A percentile compares a stretch with the other conserved stretches of the same genome.
These are phyloP conservation scores for Aciculosporium take DNA, from an alignment of 2,329 filamentous ascomycete species.

Conservation along the genomic window DNA sequence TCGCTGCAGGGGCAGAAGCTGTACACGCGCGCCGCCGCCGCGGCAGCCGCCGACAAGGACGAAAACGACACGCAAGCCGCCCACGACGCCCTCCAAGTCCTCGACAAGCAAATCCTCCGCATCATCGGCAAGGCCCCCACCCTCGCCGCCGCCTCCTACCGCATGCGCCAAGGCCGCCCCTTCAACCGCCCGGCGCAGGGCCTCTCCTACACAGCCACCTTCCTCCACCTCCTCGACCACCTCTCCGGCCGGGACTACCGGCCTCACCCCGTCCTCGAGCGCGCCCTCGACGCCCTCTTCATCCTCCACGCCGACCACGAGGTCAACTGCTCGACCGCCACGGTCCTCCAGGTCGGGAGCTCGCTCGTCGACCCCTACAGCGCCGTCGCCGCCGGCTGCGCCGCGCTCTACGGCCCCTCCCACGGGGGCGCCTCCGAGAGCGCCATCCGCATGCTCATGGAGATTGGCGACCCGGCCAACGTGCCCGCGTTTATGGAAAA, in stretches of 20 bases:
- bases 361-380: conserved; percentile 42
- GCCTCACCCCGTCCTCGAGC: conserved; percentile 35
- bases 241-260: conserved; percentile 31
- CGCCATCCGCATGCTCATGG: conserved; percentile 38
- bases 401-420: conserved; percentile 40
- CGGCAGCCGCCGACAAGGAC: conserved; percentile 27
- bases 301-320: conserved; percentile 45
- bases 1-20: conserved; percentile 35
- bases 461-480: conserved; percentile 35
- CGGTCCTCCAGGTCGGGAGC: conserved; percentile 40
- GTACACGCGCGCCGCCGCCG: conserved; percentile 33
- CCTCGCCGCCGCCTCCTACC: conserved; percentile 35
- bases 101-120: conserved; percentile 38
- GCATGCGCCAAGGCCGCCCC: conserved; percentile 35
- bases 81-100: conserved; percentile 25
- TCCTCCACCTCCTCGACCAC: conserved; percentile 39
- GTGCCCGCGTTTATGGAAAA: conserved; percentile 34
- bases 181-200: conserved; percentile 35
- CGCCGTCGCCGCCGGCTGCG: conserved; percentile 36
- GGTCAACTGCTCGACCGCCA: conserved; percentile 42
- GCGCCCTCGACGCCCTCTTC: conserved; percentile 37
- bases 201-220: conserved; percentile 39
- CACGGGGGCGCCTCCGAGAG: conserved; percentile 46
- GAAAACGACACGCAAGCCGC: too few species aligned
- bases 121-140: conserved; percentile 38